Evolutionary conservation across 306 rosid species (phyloP).

Genomic region (Pueraria montana): DNA sequence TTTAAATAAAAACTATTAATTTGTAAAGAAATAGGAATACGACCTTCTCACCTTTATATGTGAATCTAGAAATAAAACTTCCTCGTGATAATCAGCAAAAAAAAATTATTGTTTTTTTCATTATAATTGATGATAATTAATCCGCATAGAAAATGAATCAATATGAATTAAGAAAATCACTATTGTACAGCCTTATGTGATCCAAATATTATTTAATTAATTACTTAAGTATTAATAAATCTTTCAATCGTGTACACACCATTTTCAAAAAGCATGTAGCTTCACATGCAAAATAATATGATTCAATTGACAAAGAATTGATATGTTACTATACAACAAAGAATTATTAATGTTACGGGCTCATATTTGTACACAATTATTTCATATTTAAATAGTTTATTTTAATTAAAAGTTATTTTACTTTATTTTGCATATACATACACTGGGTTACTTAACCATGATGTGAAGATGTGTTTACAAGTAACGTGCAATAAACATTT

Average conservation of each 20-base stretch:
- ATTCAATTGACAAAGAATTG: background rate
- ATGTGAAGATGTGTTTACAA: background rate
- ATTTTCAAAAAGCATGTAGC: constrained; percentile 9
- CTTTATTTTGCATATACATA: background rate
- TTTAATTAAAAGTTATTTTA: background rate
- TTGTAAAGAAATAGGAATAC: too few species aligned
- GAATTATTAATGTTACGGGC: background rate
- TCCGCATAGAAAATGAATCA: background rate
- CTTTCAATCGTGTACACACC: background rate
- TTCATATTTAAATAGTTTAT: constrained; percentile 2
- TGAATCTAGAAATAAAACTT: too few species aligned
- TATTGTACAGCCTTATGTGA: background rate
- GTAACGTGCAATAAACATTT: constrained; percentile 1
- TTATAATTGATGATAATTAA: too few species aligned
- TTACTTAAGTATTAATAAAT: background rate
- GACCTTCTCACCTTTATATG: too few species aligned
- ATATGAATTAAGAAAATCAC: background rate
- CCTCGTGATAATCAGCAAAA: too few species aligned
- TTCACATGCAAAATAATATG: constrained; percentile 13
- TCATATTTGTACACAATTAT: background rate
- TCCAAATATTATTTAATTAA: background rate
- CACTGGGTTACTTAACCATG: background rate
- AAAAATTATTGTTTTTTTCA: too few species aligned
- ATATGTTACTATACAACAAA: background rate
- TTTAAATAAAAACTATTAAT: too few species aligned